Evolutionary conservation across 1,284 basidiomycete genomes (phyloP).

Genomic region (Kwoniella shivajii): DNA sequence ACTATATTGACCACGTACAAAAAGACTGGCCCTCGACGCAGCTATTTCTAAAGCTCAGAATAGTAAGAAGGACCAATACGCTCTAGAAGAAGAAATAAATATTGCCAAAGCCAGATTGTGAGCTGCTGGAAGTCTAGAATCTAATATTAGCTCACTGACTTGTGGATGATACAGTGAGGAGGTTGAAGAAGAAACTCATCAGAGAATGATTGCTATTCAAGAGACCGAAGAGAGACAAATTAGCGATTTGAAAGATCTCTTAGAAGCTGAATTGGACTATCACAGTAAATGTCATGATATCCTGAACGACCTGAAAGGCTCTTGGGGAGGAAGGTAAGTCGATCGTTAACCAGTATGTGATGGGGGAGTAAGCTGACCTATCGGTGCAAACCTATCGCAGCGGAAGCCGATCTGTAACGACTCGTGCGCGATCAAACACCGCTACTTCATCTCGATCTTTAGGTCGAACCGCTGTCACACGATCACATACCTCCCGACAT

Average conservation of each 20-base stretch:
- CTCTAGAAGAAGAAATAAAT: conserved; percentile 75
- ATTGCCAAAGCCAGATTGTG: conserved; percentile 72
- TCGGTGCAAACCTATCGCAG: background rate
- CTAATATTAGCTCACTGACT: background rate
- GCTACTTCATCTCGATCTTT: conserved; percentile 22
- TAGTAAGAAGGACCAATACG: conserved; percentile 64
- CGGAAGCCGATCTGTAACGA: conserved; percentile 24
- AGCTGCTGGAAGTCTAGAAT: conserved; percentile 42
- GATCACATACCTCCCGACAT: conserved; percentile 16
- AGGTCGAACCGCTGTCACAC: conserved; percentile 20
- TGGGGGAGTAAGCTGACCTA: background rate
- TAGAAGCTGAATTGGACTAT: conserved; percentile 72
- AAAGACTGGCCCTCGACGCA: conserved; percentile 73
- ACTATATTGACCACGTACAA: background rate
- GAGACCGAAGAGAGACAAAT: conserved; percentile 72
- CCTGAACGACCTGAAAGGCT: conserved; percentile 65
- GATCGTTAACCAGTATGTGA: background rate
- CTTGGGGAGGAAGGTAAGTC: conserved; percentile 67
- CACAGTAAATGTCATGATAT: conserved; percentile 70
- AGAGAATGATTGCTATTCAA: conserved; percentile 73
- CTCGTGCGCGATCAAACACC: conserved; percentile 17
- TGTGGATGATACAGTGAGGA: conserved; percentile 64
- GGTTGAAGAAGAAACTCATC: conserved; percentile 72
- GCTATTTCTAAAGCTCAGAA: conserved; percentile 67
- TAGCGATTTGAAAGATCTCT: conserved; percentile 64